These are phyloP conservation scores for Botryotinia globosa DNA, from an alignment of 2,329 filamentous ascomycete species.

Conservation along the genomic window DNA sequence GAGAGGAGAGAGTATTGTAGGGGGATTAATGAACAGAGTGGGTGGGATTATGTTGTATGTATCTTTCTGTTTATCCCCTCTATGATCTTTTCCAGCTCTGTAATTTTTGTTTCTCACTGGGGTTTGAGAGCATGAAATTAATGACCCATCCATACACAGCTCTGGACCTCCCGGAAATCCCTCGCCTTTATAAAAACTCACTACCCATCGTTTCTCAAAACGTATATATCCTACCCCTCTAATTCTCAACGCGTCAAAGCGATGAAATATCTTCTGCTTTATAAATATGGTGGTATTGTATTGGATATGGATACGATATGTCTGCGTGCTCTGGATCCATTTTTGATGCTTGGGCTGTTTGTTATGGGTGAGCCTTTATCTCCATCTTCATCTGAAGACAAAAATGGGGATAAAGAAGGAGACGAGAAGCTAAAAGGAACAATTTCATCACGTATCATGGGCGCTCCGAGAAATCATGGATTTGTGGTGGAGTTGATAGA, in stretches of 20 bases:
- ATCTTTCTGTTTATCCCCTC: not conserved
- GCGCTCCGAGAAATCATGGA: not conserved
- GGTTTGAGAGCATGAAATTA: not conserved
- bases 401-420: too few species aligned
- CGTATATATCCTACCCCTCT: not conserved
- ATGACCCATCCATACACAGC: not conserved
- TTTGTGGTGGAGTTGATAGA: not conserved
- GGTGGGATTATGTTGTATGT: not conserved
- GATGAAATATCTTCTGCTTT: not conserved
- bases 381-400: not conserved
- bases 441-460: not conserved
- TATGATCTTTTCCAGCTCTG: too few species aligned
- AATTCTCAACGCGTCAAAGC: not conserved
- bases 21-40: not conserved
- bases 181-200: not conserved
- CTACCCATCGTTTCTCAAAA: not conserved
- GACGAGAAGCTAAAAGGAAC: not conserved
- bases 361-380: not conserved
- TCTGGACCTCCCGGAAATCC: not conserved
- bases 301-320: not conserved
- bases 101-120: too few species aligned
- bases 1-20: not conserved
- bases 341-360: not conserved
- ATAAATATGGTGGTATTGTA: not conserved
- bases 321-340: not conserved